A percentile compares a stretch with the other conserved stretches of the same genome.
These are phyloP conservation scores for Thymus quinquecostatus DNA, from an alignment of 257 asterid species.

Conservation along the genomic window DNA sequence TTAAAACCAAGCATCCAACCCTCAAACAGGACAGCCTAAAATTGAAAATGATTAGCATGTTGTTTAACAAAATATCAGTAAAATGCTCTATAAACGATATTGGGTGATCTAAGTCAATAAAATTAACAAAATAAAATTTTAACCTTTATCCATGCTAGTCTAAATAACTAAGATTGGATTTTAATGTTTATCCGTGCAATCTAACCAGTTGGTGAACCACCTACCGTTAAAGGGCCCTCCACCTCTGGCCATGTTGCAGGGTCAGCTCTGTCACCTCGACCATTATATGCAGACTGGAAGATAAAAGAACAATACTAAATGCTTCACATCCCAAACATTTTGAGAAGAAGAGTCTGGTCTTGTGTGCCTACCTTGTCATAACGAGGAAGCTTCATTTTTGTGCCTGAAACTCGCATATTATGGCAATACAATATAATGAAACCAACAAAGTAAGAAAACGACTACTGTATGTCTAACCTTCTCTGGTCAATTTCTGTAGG, in stretches of 20 bases:
- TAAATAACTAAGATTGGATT: not conserved
- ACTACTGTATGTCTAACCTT: slow-evolving; percentile 53
- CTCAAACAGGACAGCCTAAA: slow-evolving; percentile 86
- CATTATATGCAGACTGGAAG: slow-evolving; percentile 83
- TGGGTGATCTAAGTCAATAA: not conserved
- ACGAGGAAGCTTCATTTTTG: slow-evolving; percentile 88
- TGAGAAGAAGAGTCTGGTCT: slow-evolving; percentile 31
- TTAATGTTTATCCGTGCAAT: slow-evolving; percentile 3
- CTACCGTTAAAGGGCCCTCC: slow-evolving; percentile 92
- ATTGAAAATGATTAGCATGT: slow-evolving; percentile 15
- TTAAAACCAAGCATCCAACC: slow-evolving; percentile 99
- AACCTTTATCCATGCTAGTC: not conserved
- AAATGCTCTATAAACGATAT: not conserved
- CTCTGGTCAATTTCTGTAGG: slow-evolving; percentile 66
- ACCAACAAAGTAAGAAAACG: slow-evolving; percentile 23
- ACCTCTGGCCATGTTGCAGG: slow-evolving; percentile 95
- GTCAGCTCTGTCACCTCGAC: slow-evolving; percentile 95
- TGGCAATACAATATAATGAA: slow-evolving; percentile 28
- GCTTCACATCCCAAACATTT: slow-evolving; percentile 30
- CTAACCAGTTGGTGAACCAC: slow-evolving; percentile 22
- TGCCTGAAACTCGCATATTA: slow-evolving; percentile 50
- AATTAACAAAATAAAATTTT: too few relatives aligned
- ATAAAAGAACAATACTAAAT: slow-evolving; percentile 35
- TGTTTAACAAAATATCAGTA: slow-evolving; percentile 4
- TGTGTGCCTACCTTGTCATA: slow-evolving; percentile 73